These are phyloP conservation scores for Vicia villosa DNA, from an alignment of 306 rosid genomes.

Conservation along the genomic window DNA sequence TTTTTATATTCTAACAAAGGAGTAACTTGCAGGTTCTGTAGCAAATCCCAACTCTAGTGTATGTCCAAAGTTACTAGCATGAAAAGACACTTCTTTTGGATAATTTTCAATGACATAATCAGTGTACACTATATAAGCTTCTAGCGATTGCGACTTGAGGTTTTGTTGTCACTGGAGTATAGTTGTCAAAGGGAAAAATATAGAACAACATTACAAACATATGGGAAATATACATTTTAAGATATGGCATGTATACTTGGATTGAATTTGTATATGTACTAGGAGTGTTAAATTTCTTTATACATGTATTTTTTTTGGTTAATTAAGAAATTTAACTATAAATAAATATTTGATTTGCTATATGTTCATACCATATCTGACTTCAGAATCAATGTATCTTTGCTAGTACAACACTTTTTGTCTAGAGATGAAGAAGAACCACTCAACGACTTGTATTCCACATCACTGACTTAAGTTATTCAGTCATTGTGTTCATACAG, in stretches of 20 bases:
- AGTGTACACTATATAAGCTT: not conserved
- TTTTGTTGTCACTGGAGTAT: not conserved
- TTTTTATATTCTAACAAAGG: slow-evolving; percentile 24
- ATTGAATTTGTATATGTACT: not conserved
- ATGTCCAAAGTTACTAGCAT: slow-evolving; percentile 75
- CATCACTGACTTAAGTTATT: no score
- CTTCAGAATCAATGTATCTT: no score
- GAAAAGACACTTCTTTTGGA: slow-evolving; percentile 37
- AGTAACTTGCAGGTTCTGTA: slow-evolving; percentile 65
- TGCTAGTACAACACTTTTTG: no score
- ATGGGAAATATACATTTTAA: not conserved
- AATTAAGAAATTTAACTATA: no score
- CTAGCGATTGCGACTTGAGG: not conserved
- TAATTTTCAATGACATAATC: not conserved
- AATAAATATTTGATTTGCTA: no score
- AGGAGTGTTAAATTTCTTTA: no score
- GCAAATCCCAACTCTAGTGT: slow-evolving; percentile 55
- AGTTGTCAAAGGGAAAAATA: not conserved
- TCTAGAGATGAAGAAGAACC: no score
- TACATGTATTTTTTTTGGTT: no score
- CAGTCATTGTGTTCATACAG: no score
- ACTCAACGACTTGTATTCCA: no score
- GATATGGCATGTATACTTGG: not conserved
- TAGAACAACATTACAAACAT: not conserved
- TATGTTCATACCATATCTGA: no score